A percentile compares a stretch with the other conserved stretches of the same genome.
phyloP scores from a whole-genome alignment of 352 stramenopile species.

The Phytophthora pini region DNA sequence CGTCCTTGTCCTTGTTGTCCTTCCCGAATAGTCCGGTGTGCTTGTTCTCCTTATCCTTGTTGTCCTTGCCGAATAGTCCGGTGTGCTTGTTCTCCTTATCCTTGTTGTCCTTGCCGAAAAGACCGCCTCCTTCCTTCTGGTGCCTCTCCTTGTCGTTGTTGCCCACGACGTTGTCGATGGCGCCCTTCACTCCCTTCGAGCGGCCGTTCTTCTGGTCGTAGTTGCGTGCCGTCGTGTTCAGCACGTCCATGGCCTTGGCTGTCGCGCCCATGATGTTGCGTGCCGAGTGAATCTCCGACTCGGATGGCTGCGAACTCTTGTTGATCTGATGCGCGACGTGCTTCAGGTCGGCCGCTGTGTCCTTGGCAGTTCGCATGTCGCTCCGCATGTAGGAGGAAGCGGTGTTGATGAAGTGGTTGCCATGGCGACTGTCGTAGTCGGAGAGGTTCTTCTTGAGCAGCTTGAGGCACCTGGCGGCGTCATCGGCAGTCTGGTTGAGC shows the following conservation, averaged over 20 bases:
- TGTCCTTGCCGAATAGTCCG: slow-evolving; percentile 8
- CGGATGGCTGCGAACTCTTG: slow-evolving; percentile 10
- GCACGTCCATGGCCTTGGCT: slow-evolving; percentile 24
- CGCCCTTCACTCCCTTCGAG: slow-evolving; percentile 24
- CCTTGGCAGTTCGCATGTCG: slow-evolving; percentile 27
- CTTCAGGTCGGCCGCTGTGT: slow-evolving; percentile 25
- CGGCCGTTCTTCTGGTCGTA: slow-evolving; percentile 28
- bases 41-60: slow-evolving; percentile 16
- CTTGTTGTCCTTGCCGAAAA: slow-evolving; percentile 12
- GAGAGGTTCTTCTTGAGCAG: slow-evolving; percentile 29
- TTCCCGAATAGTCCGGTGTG: slow-evolving; percentile 14
- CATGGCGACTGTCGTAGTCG: slow-evolving; percentile 27
- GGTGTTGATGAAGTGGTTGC: slow-evolving; percentile 30
- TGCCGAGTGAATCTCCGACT: slow-evolving; percentile 16
- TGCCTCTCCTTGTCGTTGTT: slow-evolving; percentile 25
- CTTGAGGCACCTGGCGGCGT: slow-evolving; percentile 25
- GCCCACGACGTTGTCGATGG: slow-evolving; percentile 23
- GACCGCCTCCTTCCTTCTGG: slow-evolving; percentile 13
- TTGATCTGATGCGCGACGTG: slow-evolving; percentile 25
- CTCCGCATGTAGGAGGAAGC: slow-evolving; percentile 23
- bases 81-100: slow-evolving; percentile 7
- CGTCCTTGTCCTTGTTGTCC: not conserved
- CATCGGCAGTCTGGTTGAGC: slow-evolving; percentile 26
- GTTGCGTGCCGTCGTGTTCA: slow-evolving; percentile 26
- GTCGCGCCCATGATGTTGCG: slow-evolving; percentile 23